These are phyloP conservation scores for Dentipellis fragilis DNA, from an alignment of 768 basidiomycete species.

Conservation along the genomic window DNA sequence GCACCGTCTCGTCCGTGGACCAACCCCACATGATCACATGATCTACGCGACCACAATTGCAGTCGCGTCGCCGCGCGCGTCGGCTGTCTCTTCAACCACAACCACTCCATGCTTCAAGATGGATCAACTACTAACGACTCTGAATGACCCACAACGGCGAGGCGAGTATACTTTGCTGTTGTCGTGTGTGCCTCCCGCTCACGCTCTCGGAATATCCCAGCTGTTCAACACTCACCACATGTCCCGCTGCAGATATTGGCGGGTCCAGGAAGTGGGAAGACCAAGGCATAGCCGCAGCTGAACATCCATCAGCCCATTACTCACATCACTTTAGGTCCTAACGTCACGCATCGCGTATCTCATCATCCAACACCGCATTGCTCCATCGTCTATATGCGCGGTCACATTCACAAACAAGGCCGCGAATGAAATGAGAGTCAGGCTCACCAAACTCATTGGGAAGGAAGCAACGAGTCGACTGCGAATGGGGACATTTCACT, in stretches of 20 bases:
- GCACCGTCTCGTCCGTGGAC: too few species aligned
- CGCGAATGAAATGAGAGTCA: constrained; percentile 74
- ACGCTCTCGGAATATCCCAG: constrained; percentile 24
- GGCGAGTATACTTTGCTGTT: not conserved
- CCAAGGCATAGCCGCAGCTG: constrained; percentile 29
- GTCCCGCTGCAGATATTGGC: constrained; percentile 72
- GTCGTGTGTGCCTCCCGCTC: not conserved
- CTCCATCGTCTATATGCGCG: constrained; percentile 56
- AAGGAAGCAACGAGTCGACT: constrained; percentile 41
- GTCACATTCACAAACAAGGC: constrained; percentile 91
- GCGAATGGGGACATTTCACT: constrained; percentile 71
- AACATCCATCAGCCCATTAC: not conserved
- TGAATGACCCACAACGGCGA: not conserved
- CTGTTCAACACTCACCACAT: constrained; percentile 53
- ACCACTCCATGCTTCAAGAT: not conserved
- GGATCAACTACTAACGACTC: not conserved
- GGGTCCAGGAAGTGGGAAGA: constrained; percentile 73
- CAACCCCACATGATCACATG: too few species aligned
- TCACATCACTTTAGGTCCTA: constrained; percentile 35
- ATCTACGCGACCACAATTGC: too few species aligned
- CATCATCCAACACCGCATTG: constrained; percentile 39
- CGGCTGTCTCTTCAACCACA: too few species aligned
- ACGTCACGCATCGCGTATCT: constrained; percentile 62
- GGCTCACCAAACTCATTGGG: constrained; percentile 61
- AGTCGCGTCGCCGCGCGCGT: too few species aligned